Evolutionary conservation across 148 eudicot species (phyloP).

Genomic region (Gaultheria prostrata): DNA sequence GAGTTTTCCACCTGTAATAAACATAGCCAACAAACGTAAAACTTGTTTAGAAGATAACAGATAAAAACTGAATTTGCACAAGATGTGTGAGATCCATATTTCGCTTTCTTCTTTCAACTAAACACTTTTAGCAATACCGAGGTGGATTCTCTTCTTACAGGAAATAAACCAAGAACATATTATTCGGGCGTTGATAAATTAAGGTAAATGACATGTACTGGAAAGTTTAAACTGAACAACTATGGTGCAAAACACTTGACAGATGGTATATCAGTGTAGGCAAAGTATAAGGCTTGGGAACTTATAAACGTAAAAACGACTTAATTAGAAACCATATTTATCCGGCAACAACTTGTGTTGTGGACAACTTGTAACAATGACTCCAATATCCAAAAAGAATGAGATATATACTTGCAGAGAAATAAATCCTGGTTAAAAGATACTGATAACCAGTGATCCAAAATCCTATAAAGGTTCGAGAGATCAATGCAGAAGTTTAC

Average conservation of each 20-base stretch:
- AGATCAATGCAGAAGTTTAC: background rate
- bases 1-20: constrained; percentile 84
- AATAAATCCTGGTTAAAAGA: background rate
- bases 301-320: background rate
- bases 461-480: background rate
- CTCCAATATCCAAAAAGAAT: background rate
- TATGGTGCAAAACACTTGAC: background rate
- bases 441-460: background rate
- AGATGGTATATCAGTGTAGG: background rate
- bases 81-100: background rate
- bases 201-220: background rate
- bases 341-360: background rate
- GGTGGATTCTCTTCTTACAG: background rate
- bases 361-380: background rate
- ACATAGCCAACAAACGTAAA: constrained; percentile 1
- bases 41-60: constrained; percentile 4
- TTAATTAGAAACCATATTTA: background rate
- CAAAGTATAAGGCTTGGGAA: background rate
- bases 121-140: background rate
- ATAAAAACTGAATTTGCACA: background rate
- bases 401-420: background rate
- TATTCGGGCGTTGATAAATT: background rate
- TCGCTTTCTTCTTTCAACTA: background rate
- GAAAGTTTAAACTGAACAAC: background rate
- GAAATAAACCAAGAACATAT: background rate